Base-by-base conservation (phyloP, 352 stramenopile species). In the Globisporangium iwayamae region DNA sequence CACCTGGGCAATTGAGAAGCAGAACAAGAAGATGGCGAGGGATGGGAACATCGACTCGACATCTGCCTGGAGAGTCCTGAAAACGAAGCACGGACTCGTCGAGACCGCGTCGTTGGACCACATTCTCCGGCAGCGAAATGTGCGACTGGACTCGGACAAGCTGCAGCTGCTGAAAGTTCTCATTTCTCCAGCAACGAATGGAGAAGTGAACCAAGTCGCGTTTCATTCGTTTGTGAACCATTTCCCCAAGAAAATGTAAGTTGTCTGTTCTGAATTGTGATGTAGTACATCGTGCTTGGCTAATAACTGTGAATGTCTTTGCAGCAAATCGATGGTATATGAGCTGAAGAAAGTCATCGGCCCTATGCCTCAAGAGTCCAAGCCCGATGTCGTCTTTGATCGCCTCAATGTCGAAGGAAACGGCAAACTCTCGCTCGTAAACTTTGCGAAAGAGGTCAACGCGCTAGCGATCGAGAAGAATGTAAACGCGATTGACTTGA, bases 171-270 rank as follows among this genome's bases (percentile, higher is more conserved):
- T 94, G n/a, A 76, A 78, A 59, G 67, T 91, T 18, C 50, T 94
- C 11, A 86, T 94, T 39, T 71, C 83, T 8, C 83, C 83, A 22
- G 64, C 73, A 38, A 77, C 71, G 39, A 89, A 90, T 30, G 85
- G 85, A 22, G 76, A 86, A 45, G 78, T 92, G 50, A 82, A 72
- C 38, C 81, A 90, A 54, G 68, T 62, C 13, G 66, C 79, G 8
- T 90, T 90, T 38, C 85, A 94, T 43, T 67, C 72, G 20, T 94
- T 94, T 72, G 79, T 92, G 41, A 94, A 94, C 59, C 83, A 94
- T 48, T 74, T 87, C 3, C 83, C 85, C 0, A 83, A 86, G 65
- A 94, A 92, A 71, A 87, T 92, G 82, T 91, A 72, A 52, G 81
- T 72, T 34, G 4, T 13, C 11, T 56, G 16, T 0, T 28, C 1